Evolutionary conservation across 108 stramenopile genomes (phyloP), one percentile per base, ranked within the genome.

Genomic region (Aureococcus anophagefferens): DNA sequence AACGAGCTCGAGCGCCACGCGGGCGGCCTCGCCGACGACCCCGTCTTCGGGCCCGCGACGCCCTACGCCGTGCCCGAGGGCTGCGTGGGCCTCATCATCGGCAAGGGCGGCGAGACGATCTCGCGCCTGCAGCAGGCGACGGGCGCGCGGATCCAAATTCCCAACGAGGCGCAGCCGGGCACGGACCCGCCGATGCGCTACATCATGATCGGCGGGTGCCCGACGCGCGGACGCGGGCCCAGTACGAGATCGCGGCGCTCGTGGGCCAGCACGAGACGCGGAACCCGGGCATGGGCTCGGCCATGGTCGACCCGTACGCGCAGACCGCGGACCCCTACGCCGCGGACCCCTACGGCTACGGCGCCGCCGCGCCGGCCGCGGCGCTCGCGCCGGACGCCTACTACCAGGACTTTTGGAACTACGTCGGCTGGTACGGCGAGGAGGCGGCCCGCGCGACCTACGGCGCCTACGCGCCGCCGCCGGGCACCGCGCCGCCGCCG

Each of bases 31-130:
- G 45, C 34, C 30, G 71, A 40, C 17, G 71, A n/a, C 33, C 68
- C 63, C 7, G 79, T 78, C 59, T 72, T 70, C 32, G 84, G 78
- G 0, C 67, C 65, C 72, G 74, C 75, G 33, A 63, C 29, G 64
- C 37, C 16, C 14, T 13, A 17, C 15, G 13, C 35, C 35, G 90
- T 95, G 4, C 94, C 92, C 64, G 89, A 92, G 76, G 85, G 80
- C 30, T 89, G 90, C 70, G 95, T 97, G 0, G 98, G 98, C 13
- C 86, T 97, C 28, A 89, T 99, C 72, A 99, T 99, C 79, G 98
- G 98, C 29, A 94, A 92, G 80, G 93, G 91, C 0, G 98, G 98
- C 30, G 68, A 78, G 16, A 95, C 91, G 63, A 96, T 99, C 76
- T 87, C 89, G 40, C 79, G 80, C 46, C 91, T 99, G 62, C 96